Percentiles rank a stretch among this genome's conserved stretches.
phyloP scores from a whole-genome alignment of 345 rosid species.

The Carallia pectinifolia region DNA sequence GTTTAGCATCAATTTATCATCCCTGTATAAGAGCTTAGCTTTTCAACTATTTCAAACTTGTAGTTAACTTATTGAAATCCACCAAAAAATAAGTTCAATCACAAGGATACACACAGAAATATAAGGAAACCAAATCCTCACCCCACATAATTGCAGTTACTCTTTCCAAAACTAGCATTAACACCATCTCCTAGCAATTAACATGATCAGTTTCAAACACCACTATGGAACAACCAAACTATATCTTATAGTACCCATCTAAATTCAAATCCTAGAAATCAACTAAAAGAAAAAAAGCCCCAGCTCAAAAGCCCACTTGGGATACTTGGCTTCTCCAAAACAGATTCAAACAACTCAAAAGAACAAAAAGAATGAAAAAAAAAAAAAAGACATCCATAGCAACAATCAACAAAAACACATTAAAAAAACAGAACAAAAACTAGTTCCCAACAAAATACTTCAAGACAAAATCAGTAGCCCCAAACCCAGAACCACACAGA shows the following conservation, averaged over 20 bases:
- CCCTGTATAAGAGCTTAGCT: too few relatives aligned
- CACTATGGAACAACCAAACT: background rate
- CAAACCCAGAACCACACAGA: too few relatives aligned
- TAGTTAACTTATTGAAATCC: background rate
- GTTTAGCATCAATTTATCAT: background rate
- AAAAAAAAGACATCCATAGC: background rate
- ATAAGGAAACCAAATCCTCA: too few relatives aligned
- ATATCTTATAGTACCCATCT: background rate
- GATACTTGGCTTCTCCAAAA: slow-evolving; percentile 20
- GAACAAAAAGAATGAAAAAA: background rate
- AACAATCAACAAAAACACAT: too few relatives aligned
- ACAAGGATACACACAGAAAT: too few relatives aligned
- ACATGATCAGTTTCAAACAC: background rate
- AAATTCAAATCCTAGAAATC: slow-evolving; percentile 17
- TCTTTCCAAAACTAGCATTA: too few relatives aligned
- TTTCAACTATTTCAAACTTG: too few relatives aligned
- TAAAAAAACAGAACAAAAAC: too few relatives aligned
- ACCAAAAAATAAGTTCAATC: too few relatives aligned
- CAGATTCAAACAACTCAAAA: background rate
- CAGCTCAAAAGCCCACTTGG: slow-evolving; percentile 17
- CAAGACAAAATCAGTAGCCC: too few relatives aligned
- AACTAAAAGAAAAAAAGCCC: slow-evolving; percentile 6
- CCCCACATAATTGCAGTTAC: too few relatives aligned
- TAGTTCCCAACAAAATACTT: too few relatives aligned
- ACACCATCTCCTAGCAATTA: background rate